phyloP scores from a whole-genome alignment of 805 yeast species.

The Candida nemodendra region DNA sequence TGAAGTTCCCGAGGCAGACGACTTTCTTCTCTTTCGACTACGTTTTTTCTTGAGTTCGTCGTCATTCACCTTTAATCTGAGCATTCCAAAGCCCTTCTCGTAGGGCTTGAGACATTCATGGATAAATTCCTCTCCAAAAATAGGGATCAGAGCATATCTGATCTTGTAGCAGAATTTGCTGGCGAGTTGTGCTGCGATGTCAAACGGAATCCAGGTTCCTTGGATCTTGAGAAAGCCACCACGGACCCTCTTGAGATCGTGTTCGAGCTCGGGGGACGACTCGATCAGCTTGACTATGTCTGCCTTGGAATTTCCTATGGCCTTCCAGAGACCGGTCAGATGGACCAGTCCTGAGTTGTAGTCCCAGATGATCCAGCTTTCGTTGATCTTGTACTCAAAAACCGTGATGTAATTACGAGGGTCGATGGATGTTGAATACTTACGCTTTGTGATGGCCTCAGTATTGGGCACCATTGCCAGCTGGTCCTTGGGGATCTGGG shows the following conservation, averaged over 20 bases:
- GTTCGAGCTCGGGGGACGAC: conserved; percentile 61
- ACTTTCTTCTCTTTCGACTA: conserved; percentile 21
- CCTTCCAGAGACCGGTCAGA: conserved; percentile 86
- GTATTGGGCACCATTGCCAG: conserved; percentile 20
- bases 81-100: conserved; percentile 65
- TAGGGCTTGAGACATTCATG: conserved; percentile 55
- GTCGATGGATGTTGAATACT: conserved; percentile 72
- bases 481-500: conserved; percentile 22
- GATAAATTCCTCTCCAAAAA: conserved; percentile 74
- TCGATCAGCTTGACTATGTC: conserved; percentile 74
- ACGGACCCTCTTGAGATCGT: conserved; percentile 66
- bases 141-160: conserved; percentile 70
- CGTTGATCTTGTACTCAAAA: conserved; percentile 66
- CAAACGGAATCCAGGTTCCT: conserved; percentile 88
- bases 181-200: conserved; percentile 66
- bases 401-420: conserved; percentile 69
- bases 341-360: conserved; percentile 82
- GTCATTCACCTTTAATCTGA: conserved; percentile 39
- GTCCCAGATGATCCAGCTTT: conserved; percentile 83
- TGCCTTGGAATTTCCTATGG: conserved; percentile 65
- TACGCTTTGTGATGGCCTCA: conserved; percentile 34
- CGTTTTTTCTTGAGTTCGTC: conserved; percentile 26
- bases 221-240: conserved; percentile 92
- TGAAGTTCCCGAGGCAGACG: conserved; percentile 1
- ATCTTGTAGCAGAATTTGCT: conserved; percentile 74